Base-by-base conservation (phyloP, 371 early-diverging fungal species). In the Circinella minor region DNA sequence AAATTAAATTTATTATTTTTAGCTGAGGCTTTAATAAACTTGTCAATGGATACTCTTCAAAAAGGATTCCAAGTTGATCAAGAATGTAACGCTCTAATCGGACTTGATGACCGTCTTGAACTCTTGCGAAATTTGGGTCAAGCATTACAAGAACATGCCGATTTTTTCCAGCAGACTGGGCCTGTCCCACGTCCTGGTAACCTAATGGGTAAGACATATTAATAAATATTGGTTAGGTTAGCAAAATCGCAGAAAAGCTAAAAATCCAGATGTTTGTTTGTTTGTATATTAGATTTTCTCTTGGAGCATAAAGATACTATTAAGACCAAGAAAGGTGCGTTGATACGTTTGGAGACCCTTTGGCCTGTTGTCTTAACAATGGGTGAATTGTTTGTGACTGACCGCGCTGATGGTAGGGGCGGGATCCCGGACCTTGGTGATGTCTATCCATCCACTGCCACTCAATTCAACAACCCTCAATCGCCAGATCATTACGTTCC, bases 331-430 rank as follows among this genome's bases (percentile, higher is more conserved):
- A 83, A 81, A 60, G 80, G 79, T 4, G 76, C 80, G 13, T 69
- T 84, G 17, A 90, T 94, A 15, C 76, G 80, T 14, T 81, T 96
- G 20, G 86, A 89, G 62, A 86, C 86, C 3, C 75, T 97, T 10
- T 97, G 97, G 95, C 87, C 90, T 36, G 93, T 92, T 8, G 85
- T 95, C 60, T 86, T 91, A 64, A 84, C 74, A 49, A 81, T 84
- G 71, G 84, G 79, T 3, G 81, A 81, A 61, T 47, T 81, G 10
- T 81, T 77, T 78, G 70, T 81, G n/a, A 71, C 78, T 10, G 86
- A 95, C 64, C 68, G 78, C n/a, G 72, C 94, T 20, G 78, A 84
- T 67, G 93, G 91, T 36, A 81, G 84, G 39, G 86, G 93, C 49
- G 81, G 81, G 60, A 79, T 77, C 61, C 63, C 55, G 51, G 72